Evolutionary conservation across 2,329 filamentous ascomycete genomes (phyloP).

Genomic region (Talaromyces sp.): DNA sequence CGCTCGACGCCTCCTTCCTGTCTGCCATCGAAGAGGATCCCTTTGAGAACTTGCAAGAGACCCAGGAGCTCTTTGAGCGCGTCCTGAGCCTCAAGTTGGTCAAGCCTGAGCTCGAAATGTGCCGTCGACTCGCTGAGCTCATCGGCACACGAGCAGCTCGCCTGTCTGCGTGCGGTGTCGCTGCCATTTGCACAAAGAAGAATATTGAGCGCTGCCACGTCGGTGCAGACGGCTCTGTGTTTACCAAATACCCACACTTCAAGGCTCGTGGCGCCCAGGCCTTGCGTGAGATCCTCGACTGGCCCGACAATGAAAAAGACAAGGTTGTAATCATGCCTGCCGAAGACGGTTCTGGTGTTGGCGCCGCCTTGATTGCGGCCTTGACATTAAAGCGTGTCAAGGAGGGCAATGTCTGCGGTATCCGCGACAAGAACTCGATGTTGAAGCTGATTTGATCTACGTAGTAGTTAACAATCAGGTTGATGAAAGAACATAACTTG

Average conservation of each 20-base stretch:
- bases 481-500: neutral
- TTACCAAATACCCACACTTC: conserved; percentile 99
- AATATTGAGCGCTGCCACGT: conserved; percentile 82
- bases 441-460: conserved; percentile 11
- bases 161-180: conserved; percentile 88
- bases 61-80: conserved; percentile 71
- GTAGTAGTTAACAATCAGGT: neutral
- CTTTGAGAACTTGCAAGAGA: conserved; percentile 91
- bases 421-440: conserved; percentile 45
- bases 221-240: conserved; percentile 92
- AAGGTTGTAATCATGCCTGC: conserved; percentile 82
- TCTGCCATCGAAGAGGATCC: conserved; percentile 92
- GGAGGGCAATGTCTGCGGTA: conserved; percentile 55
- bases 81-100: conserved; percentile 68
- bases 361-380: conserved; percentile 85
- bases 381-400: conserved; percentile 60
- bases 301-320: conserved; percentile 78
- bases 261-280: conserved; percentile 86
- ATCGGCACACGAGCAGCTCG: conserved; percentile 93
- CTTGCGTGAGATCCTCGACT: conserved; percentile 91
- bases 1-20: conserved; percentile 87
- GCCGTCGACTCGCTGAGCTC: conserved; percentile 82
- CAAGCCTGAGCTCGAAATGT: conserved; percentile 77
- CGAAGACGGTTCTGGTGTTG: conserved; percentile 96
- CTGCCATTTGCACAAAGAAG: conserved; percentile 97